These are phyloP conservation scores for Scorias spongiosa DNA, from an alignment of 2,329 filamentous ascomycete species.

Conservation along the genomic window DNA sequence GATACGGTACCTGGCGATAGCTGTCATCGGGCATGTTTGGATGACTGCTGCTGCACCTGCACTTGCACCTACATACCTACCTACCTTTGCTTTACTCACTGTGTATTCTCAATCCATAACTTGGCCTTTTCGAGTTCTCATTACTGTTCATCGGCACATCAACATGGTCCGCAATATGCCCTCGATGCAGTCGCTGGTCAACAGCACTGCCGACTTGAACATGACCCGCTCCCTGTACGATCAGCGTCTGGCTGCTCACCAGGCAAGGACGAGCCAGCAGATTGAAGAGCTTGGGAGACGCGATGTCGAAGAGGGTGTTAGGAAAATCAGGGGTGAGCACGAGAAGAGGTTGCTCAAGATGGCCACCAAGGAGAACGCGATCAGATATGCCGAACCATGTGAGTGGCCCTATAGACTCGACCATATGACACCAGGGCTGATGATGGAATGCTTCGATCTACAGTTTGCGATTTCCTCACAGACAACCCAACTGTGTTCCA, in stretches of 20 bases:
- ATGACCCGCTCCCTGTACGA: not conserved
- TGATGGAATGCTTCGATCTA: not conserved
- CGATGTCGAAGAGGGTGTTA: not conserved
- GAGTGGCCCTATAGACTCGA: not conserved
- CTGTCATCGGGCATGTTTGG: too few species aligned
- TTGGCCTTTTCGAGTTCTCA: too few species aligned
- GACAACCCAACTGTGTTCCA: slow-evolving; percentile 91
- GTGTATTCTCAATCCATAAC: too few species aligned
- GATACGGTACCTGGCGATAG: too few species aligned
- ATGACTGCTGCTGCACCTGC: too few species aligned
- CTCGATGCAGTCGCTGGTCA: slow-evolving; percentile 14
- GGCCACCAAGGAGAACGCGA: slow-evolving; percentile 15
- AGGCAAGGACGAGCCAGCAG: not conserved
- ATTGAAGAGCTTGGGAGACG: not conserved
- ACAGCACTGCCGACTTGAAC: slow-evolving; percentile 8
- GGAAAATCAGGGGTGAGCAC: not conserved
- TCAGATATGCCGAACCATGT: slow-evolving; percentile 15
- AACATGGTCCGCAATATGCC: slow-evolving; percentile 16
- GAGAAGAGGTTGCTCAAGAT: not conserved
- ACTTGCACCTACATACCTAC: not conserved
- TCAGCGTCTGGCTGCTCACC: not conserved
- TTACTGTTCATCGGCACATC: too few species aligned
- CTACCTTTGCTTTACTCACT: not conserved
- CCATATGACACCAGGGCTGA: too few species aligned
- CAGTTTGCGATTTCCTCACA: slow-evolving; percentile 64